Evolutionary conservation across 495 filamentous ascomycete species (phyloP).

Genomic region (Penicillium antarcticum): DNA sequence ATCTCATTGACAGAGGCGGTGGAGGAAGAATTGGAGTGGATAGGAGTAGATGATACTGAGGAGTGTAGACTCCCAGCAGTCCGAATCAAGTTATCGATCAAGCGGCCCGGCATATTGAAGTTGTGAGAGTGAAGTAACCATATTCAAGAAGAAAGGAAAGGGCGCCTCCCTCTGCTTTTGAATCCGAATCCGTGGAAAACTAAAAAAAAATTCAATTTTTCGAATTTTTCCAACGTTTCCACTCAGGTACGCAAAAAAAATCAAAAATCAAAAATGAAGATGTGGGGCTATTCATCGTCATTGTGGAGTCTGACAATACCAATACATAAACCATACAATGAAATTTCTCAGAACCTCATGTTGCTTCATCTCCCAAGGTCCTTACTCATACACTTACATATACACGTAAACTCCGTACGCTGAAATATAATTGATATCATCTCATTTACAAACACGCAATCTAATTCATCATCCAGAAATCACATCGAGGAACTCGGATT

Average conservation of each 20-base stretch:
- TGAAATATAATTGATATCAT: neutral
- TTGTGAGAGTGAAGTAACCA: neutral
- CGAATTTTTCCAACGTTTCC: neutral
- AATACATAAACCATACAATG: neutral
- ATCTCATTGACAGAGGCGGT: slow-evolving; percentile 45
- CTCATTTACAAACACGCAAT: neutral
- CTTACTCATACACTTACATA: neutral
- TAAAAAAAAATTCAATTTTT: slow-evolving; percentile 8
- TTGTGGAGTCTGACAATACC: slow-evolving; percentile 9
- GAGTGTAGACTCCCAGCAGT: slow-evolving; percentile 35
- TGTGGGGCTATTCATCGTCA: slow-evolving; percentile 14
- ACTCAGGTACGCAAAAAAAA: slow-evolving; percentile 8
- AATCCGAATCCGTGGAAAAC: slow-evolving; percentile 29
- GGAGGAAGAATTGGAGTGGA: slow-evolving; percentile 39
- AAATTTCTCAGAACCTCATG: too few relatives aligned
- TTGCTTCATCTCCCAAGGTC: too few relatives aligned
- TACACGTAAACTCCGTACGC: too few relatives aligned
- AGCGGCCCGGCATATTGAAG: slow-evolving; percentile 43
- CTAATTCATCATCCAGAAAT: neutral
- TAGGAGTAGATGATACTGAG: slow-evolving; percentile 32
- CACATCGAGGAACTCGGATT: slow-evolving; percentile 1
- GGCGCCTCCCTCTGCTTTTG: slow-evolving; percentile 13
- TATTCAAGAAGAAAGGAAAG: neutral
- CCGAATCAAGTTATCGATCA: slow-evolving; percentile 45
- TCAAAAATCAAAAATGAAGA: neutral